Evolutionary conservation across 2,329 filamentous ascomycete genomes (phyloP).

Genomic region (Xenoacremonium recifei): DNA sequence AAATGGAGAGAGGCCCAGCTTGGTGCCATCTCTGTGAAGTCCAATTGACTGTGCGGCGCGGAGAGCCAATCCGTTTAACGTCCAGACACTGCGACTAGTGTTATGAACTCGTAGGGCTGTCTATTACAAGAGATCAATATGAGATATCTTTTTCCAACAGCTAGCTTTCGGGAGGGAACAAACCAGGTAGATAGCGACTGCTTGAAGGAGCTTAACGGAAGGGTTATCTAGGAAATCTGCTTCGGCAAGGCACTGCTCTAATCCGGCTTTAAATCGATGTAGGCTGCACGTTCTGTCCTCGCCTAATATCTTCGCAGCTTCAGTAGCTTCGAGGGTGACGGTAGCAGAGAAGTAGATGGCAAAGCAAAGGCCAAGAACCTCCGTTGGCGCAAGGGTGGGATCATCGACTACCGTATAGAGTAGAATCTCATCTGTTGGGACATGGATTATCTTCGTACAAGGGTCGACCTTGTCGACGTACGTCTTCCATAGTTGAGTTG

Average conservation of each 20-base stretch:
- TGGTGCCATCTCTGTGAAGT: constrained; percentile 49
- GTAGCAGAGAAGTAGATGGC: constrained; percentile 50
- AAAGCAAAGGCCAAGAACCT: constrained; percentile 39
- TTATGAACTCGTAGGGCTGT: constrained; percentile 31
- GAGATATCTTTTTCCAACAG: no score
- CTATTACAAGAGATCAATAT: constrained; percentile 14
- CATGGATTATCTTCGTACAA: constrained; percentile 27
- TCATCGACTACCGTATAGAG: constrained; percentile 32
- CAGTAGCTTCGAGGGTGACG: constrained; percentile 35
- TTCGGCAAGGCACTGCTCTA: constrained; percentile 38
- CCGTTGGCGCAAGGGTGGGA: constrained; percentile 22
- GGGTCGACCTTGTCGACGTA: constrained; percentile 29
- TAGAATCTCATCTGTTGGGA: constrained; percentile 30
- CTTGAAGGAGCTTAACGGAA: constrained; percentile 33
- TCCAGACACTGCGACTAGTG: constrained; percentile 35
- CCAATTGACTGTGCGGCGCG: constrained; percentile 50
- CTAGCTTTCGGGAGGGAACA: constrained; percentile 3
- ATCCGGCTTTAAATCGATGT: constrained; percentile 27
- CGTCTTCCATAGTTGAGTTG: constrained; percentile 30
- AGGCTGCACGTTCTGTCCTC: constrained; percentile 24
- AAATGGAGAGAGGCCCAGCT: constrained; percentile 48
- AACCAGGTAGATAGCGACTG: constrained; percentile 38
- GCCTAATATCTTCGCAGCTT: constrained; percentile 30
- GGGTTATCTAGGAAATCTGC: constrained; percentile 40
- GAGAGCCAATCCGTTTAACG: constrained; percentile 42